Conservation (phyloP, 805 yeast species). For the Candida saitoana region DNA sequence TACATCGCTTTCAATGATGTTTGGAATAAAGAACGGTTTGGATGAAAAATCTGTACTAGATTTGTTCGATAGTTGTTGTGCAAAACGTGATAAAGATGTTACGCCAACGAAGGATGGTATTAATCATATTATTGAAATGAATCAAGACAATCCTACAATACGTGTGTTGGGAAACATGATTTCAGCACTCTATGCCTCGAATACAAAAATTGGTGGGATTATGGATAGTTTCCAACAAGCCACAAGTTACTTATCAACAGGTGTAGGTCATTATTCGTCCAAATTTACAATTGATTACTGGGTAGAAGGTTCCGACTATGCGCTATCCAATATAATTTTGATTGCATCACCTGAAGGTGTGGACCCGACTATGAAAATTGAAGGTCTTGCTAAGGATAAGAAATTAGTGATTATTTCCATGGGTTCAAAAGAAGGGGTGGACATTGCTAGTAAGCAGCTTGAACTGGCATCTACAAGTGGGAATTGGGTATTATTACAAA, state of each 20-base stretch:
- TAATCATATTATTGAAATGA: constrained; percentile 8
- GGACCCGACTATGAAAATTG: constrained; percentile 62
- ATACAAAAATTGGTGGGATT: constrained; percentile 9
- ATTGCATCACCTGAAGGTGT: constrained; percentile 57
- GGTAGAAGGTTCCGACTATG: constrained; percentile 15
- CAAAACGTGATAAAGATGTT: constrained; percentile 7
- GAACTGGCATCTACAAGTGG: constrained; percentile 44
- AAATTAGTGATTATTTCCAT: constrained; percentile 51
- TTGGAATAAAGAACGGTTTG: not conserved
- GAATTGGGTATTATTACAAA: constrained; percentile 74
- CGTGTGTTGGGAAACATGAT: constrained; percentile 12
- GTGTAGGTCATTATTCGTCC: constrained; percentile 25
- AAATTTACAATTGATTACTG: constrained; percentile 28
- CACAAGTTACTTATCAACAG: constrained; percentile 23
- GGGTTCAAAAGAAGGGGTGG: constrained; percentile 69
- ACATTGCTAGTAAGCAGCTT: constrained; percentile 54
- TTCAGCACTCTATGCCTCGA: constrained; percentile 6
- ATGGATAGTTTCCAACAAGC: constrained; percentile 15
- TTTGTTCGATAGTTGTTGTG: not conserved
- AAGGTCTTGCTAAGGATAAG: constrained; percentile 35
- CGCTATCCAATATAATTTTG: constrained; percentile 37
- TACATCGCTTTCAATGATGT: constrained; percentile 11
- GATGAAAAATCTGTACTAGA: not conserved
- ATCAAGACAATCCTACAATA: constrained; percentile 17
- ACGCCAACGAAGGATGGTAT: constrained; percentile 4